Evolutionary conservation across 345 rosid species (phyloP), one percentile per base, ranked within the genome.

Genomic region (Hypericum perforatum): DNA sequence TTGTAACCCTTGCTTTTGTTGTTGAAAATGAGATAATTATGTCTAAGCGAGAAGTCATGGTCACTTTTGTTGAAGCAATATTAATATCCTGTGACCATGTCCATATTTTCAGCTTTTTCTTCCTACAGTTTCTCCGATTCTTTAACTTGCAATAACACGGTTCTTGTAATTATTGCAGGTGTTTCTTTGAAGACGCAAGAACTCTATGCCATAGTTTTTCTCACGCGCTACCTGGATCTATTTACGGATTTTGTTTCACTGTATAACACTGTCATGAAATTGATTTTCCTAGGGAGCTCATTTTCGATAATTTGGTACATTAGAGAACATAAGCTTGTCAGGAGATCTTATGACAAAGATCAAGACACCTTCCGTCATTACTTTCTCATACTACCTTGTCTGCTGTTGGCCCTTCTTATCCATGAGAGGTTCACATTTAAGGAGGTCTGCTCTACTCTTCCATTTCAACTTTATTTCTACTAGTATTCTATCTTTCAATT

Each of bases 151-250:
- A 9, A 15, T 22, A 16, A 6, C 5, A 22, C 32, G 39, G 13
- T 36, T 7, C 6, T 14, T 8, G 13, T 16, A 9, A 54, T 37
- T 15, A 37, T 7, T 60, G 63, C 78, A 86, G 95, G 97, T 42
- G 56, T 90, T 38, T 84, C 97, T 1, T 72, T 86, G 71, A 90
- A 86, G 94, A 86, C 95, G 7, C 94, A 82, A 70, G 94, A 86
- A 52, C 94, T 90, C 54, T 90, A 80, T 53, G 81, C 74, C 11
- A 9, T 86, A 46, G 94, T 90, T 52, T 90, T 90, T 56, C 72
- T 76, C 0, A 62, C 83, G 0, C 90, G 90, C 10, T 89, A 86
- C 69, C 65, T 89, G 78, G 94, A 86, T 68, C 86, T 84, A n/a
- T 80, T 90, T 60, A 77, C 86, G 12, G 60, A 66, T 66, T 90